These are phyloP conservation scores for Pyrenochaeta sp. DNA, from an alignment of 2,329 filamentous ascomycete genomes.

Conservation along the genomic window DNA sequence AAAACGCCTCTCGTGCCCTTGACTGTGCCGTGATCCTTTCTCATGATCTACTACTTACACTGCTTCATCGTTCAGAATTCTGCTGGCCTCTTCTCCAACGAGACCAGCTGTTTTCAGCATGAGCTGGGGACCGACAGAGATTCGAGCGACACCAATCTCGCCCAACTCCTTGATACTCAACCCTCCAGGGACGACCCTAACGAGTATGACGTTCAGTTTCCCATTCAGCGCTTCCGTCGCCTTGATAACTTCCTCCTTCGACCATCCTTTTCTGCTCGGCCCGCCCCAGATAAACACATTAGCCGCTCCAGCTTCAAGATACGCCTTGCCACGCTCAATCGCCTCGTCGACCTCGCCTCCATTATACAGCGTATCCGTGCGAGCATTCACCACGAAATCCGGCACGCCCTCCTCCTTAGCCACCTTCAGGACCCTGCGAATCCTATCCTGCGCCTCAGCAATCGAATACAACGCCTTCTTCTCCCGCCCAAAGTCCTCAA, in stretches of 20 bases:
- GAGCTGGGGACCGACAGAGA: conserved; percentile 41
- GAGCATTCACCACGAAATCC: conserved; percentile 57
- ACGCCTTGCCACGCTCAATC: conserved; percentile 63
- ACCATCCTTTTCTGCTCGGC: conserved; percentile 44
- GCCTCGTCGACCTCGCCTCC: conserved; percentile 56
- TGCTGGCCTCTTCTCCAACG: conserved; percentile 26
- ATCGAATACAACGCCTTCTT: conserved; percentile 48
- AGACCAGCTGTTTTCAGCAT: conserved; percentile 24
- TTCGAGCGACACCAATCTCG: conserved; percentile 41
- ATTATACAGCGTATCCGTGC: conserved; percentile 62
- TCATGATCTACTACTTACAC: no score
- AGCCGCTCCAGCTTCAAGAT: conserved; percentile 64
- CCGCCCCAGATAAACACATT: conserved; percentile 69
- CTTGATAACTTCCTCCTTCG: conserved; percentile 30
- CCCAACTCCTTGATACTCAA: conserved; percentile 34
- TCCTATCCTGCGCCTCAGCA: conserved; percentile 58
- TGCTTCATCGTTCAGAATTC: conserved; percentile 22
- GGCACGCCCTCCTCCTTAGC: conserved; percentile 58
- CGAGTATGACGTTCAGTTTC: conserved; percentile 36
- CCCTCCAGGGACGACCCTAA: conserved; percentile 19
- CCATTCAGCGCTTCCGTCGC: conserved; percentile 30
- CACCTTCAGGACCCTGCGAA: conserved; percentile 53
- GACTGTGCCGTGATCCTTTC: no score
- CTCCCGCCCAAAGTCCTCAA: conserved; percentile 60
- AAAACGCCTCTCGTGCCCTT: no score